These are phyloP conservation scores for Arctostaphylos glauca DNA, from an alignment of 148 eudicot genomes.

Conservation along the genomic window DNA sequence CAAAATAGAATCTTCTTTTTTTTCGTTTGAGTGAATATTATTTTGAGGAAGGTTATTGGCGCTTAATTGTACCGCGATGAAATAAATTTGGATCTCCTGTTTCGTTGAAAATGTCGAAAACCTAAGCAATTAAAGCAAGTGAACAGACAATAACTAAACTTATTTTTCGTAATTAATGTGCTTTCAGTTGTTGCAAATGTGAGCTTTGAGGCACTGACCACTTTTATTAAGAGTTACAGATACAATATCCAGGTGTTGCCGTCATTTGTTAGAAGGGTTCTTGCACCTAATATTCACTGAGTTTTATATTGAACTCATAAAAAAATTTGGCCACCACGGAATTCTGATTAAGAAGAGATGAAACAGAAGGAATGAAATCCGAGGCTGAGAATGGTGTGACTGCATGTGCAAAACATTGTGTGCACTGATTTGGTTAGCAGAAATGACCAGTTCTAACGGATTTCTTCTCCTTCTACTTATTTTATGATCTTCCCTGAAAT, in stretches of 20 bases:
- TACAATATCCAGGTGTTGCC: neutral
- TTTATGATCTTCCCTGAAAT: neutral
- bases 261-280: neutral
- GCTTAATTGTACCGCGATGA: neutral
- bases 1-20: neutral
- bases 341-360: neutral
- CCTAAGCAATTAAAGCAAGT: neutral
- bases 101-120: neutral
- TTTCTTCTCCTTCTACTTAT: neutral
- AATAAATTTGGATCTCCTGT: neutral
- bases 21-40: neutral
- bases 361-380: neutral
- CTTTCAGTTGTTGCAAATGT: neutral
- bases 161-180: neutral
- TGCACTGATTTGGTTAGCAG: too few species aligned
- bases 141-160: neutral
- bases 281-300: neutral
- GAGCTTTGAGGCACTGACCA: conserved; percentile 3
- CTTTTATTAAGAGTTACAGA: neutral
- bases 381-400: too few species aligned
- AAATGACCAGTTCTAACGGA: neutral
- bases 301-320: neutral
- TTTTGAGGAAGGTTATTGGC: neutral
- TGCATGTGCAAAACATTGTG: too few species aligned
- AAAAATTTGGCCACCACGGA: neutral